These are phyloP conservation scores for Linnemannia elongata DNA, from an alignment of 192 early-diverging fungal genomes.

Conservation along the genomic window DNA sequence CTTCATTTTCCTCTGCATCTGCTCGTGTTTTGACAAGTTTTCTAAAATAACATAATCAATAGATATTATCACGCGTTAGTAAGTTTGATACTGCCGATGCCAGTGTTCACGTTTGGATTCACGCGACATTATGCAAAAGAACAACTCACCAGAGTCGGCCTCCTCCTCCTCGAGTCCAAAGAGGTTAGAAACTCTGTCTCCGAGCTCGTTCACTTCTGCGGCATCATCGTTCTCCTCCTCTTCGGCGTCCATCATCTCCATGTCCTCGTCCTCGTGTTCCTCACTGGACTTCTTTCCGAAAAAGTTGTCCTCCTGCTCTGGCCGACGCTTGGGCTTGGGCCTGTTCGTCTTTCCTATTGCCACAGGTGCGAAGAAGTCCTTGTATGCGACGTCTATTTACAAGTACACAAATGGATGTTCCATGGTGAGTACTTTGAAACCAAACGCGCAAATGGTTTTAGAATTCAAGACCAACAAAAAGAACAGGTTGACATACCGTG, in stretches of 20 bases:
- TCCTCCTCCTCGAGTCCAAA: slow-evolving; percentile 72
- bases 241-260: slow-evolving; percentile 54
- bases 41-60: slow-evolving; percentile 30
- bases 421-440: background rate
- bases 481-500: slow-evolving; percentile 64
- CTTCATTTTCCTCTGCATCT: slow-evolving; percentile 76
- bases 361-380: slow-evolving; percentile 88
- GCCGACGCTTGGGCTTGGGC: slow-evolving; percentile 39
- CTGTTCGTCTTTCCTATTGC: slow-evolving; percentile 60
- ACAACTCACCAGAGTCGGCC: slow-evolving; percentile 46
- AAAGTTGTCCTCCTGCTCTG: slow-evolving; percentile 55
- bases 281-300: slow-evolving; percentile 49
- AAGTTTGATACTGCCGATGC: slow-evolving; percentile 22
- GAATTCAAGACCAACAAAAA: background rate
- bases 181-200: slow-evolving; percentile 61
- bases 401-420: background rate
- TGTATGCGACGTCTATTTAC: slow-evolving; percentile 80
- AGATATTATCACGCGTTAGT: background rate
- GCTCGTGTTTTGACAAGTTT: slow-evolving; percentile 83
- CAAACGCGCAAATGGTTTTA: background rate
- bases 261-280: slow-evolving; percentile 59
- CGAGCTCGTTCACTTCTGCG: slow-evolving; percentile 56
- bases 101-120: background rate
- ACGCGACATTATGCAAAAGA: background rate
- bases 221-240: slow-evolving; percentile 56